Conservation (phyloP, 2,329 filamentous ascomycete species). For the Penicillium italicum region DNA sequence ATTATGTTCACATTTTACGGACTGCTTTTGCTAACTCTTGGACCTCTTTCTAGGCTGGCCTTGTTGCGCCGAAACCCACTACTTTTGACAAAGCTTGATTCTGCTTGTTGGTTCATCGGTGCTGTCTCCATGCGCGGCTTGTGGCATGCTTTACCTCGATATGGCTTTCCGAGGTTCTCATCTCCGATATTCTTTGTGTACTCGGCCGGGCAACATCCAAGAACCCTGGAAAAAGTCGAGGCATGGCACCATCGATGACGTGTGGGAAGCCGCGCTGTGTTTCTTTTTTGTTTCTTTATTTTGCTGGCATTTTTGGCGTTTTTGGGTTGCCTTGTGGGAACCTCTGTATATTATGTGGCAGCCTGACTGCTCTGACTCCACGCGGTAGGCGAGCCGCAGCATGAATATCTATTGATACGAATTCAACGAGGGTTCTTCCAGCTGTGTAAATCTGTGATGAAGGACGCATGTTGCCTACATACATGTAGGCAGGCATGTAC, state of each 20-base stretch:
- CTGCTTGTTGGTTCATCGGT: neutral
- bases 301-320: conserved; percentile 27
- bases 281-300: conserved; percentile 6
- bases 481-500: neutral
- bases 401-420: conserved; percentile 2
- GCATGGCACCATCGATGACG: neutral
- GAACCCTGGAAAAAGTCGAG: neutral
- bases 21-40: conserved; percentile 3
- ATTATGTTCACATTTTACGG: neutral
- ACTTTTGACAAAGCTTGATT: conserved; percentile 22
- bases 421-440: too few species aligned
- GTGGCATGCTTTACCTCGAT: neutral
- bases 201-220: neutral
- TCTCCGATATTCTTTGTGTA: conserved; percentile 1
- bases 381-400: conserved; percentile 1
- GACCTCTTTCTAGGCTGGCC: conserved; percentile 30
- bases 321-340: conserved; percentile 13
- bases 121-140: neutral
- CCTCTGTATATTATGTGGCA: conserved; percentile 14
- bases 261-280: neutral
- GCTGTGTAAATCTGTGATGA: too few species aligned
- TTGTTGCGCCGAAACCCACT: conserved; percentile 31
- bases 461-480: neutral
- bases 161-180: neutral
- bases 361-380: conserved; percentile 4